A percentile compares a stretch with the other conserved stretches of the same genome.
These are phyloP conservation scores for Colletotrichum endophyticum DNA, from an alignment of 2,329 filamentous ascomycete species.

Conservation along the genomic window DNA sequence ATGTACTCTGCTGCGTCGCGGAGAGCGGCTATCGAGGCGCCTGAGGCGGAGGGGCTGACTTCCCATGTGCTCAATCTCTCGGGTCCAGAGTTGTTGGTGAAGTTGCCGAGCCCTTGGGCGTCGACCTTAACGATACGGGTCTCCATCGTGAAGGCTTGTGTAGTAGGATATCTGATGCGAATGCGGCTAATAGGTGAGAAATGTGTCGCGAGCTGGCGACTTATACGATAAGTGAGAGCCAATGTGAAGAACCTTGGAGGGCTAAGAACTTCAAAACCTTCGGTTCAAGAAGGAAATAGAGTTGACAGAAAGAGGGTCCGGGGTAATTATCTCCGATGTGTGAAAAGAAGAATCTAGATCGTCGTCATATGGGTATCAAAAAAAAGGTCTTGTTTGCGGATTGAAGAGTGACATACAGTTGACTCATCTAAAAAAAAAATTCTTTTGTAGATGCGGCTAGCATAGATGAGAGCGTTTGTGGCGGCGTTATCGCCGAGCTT, in stretches of 20 bases:
- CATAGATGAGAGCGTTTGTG: background rate
- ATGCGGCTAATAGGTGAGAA: background rate
- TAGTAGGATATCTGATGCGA: background rate
- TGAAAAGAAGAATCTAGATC: background rate
- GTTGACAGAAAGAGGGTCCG: conserved; percentile 6
- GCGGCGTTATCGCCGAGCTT: conserved; percentile 4
- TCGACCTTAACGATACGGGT: conserved; percentile 43
- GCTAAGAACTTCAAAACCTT: background rate
- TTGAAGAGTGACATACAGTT: background rate
- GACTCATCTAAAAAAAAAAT: conserved; percentile 18
- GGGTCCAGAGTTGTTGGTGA: conserved; percentile 31
- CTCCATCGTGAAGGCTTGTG: conserved; percentile 34
- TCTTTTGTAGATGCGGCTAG: conserved; percentile 6
- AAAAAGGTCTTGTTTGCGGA: conserved; percentile 8
- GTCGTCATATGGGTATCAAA: conserved; percentile 16
- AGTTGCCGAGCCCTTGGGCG: conserved; percentile 37
- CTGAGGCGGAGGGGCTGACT: conserved; percentile 32
- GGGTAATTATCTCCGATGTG: background rate
- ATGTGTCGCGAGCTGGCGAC: conserved; percentile 4
- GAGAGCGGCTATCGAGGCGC: conserved; percentile 47
- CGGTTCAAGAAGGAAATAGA: background rate
- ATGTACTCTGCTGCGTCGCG: conserved; percentile 71
- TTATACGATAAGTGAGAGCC: conserved; percentile 14
- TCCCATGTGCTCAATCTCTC: conserved; percentile 48
- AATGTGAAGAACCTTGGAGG: background rate